These are phyloP conservation scores for Silybum marianum DNA, from an alignment of 129 eudicot species.

Conservation along the genomic window DNA sequence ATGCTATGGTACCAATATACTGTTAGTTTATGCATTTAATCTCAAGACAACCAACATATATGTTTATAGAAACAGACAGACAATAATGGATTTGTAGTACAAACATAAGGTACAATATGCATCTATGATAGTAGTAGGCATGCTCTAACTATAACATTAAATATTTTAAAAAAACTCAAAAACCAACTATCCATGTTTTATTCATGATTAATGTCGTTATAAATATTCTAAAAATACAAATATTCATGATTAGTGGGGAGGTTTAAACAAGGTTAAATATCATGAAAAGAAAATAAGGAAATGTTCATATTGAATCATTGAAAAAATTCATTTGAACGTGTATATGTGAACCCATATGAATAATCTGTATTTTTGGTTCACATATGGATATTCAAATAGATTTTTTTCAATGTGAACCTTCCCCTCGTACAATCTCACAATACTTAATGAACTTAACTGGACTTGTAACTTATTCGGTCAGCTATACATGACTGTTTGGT, in stretches of 20 bases:
- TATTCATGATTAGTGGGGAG: too few species aligned
- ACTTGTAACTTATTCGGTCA: too few species aligned
- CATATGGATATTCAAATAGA: neutral
- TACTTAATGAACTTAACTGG: too few species aligned
- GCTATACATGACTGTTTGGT: too few species aligned
- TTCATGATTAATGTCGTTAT: neutral
- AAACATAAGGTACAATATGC: neutral
- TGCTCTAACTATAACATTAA: neutral
- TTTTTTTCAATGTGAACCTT: neutral
- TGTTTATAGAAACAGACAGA: slow-evolving; percentile 14
- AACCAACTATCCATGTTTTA: neutral
- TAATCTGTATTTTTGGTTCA: neutral
- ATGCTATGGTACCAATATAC: neutral
- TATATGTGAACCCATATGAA: too few species aligned
- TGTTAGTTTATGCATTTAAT: neutral
- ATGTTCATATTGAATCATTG: neutral
- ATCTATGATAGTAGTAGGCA: neutral
- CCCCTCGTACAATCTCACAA: neutral
- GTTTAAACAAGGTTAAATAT: too few species aligned
- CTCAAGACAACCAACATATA: neutral
- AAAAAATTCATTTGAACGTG: too few species aligned
- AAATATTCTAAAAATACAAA: too few species aligned
- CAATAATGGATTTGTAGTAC: slow-evolving; percentile 11
- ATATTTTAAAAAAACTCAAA: neutral
- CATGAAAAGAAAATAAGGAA: too few species aligned